Base-by-base conservation (phyloP, 176 grass and related monocot species). In the Cenchrus purpureus region DNA sequence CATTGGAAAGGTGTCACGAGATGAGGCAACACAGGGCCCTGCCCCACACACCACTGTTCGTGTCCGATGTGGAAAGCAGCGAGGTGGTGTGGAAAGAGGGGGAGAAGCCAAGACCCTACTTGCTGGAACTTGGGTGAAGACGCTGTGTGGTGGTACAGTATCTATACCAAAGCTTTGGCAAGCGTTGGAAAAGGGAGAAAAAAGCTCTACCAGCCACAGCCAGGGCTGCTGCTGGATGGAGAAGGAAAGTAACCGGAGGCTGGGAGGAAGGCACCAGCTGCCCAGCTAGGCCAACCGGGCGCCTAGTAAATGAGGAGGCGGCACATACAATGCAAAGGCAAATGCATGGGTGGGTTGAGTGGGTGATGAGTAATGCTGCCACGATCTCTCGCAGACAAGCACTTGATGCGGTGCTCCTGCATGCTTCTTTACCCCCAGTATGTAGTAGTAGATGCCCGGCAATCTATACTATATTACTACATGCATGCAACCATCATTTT, bases 61-160 rank as follows among this genome's bases (percentile, higher is more conserved):
- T 53, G 60, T 87, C 84, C 52, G 71, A 75, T 79, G 84, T 87
- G 80, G 84, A 90, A 78, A 79, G 68, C 65, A n/a, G 7, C 3
- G 10, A 43, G 10, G 43, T 74, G 88, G 74, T 42, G 79, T 83
- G 15, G 74, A 72, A 86, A 90, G 70, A 86, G 11, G 9, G 44
- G 61, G 19, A 84, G 75, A 79, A 68, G 60, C 70, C 78, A 71
- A 84, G 20, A 22, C 72, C 72, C 83, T 77, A 32, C 46, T 74
- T 46, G 55, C 19, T 82, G 67, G 84, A 86, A 83, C 60, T 44
- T 81, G 32, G 83, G 61, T 68, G 31, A 44, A 52, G 34, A 45
- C 34, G 45, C 22, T 34, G 19, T 13, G 32, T 14, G 9, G 28
- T 14, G 11, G 16, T 10, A 13, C 16, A 7, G 3, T 45, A 67